Evolutionary conservation across 306 rosid genomes (phyloP).

Genomic region (Purshia tridentata): DNA sequence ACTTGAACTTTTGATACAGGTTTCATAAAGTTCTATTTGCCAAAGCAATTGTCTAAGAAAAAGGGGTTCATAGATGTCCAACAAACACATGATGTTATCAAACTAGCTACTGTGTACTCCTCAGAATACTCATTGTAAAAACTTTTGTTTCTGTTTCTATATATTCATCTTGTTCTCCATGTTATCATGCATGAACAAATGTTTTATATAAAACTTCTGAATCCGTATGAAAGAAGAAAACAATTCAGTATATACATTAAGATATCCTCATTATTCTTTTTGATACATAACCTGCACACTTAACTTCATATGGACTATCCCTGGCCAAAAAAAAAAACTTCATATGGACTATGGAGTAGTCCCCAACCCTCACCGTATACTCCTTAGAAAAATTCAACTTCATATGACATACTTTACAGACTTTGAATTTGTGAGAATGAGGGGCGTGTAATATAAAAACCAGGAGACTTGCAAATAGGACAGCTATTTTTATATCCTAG

Average conservation of each 20-base stretch:
- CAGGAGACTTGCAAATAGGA: conserved; percentile 25
- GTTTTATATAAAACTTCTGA: background rate
- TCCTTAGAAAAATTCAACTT: background rate
- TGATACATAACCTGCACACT: background rate
- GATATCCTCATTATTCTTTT: background rate
- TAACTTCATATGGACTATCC: background rate
- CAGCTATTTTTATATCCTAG: conserved; percentile 23
- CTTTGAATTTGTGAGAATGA: background rate
- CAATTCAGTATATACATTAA: background rate
- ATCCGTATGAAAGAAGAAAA: background rate
- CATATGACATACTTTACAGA: background rate
- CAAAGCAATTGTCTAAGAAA: background rate
- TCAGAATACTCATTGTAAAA: background rate
- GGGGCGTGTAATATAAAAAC: background rate
- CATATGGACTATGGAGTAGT: background rate
- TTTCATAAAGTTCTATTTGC: background rate
- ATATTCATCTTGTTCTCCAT: background rate
- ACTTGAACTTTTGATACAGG: background rate
- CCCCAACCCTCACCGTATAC: background rate
- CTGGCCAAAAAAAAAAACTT: background rate
- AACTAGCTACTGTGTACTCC: background rate
- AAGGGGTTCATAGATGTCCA: background rate
- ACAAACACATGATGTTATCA: background rate
- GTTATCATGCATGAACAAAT: background rate
- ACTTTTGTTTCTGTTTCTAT: background rate